Base-by-base conservation (phyloP, 371 early-diverging fungal species). In the Apophysomyces elegans region DNA sequence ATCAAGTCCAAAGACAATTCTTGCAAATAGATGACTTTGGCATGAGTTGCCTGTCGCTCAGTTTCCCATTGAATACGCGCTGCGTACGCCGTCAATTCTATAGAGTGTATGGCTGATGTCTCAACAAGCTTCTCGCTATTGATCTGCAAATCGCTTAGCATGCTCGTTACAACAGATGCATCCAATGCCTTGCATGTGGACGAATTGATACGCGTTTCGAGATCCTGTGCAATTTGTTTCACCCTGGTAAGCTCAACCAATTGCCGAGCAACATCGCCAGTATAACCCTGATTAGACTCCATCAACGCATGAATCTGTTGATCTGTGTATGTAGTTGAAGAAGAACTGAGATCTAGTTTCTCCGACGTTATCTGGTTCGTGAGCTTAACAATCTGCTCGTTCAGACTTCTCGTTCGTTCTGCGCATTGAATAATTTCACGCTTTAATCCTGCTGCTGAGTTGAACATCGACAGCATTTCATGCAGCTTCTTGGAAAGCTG, bases 21-120 rank as follows among this genome's bases (percentile, higher is more conserved):
- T 37, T 73, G 73, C 35, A 73, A 9, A 7, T 1, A 4, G 7
- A 47, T 45, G 11, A 37, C 36, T 37, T 59, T 46, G 14, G 26
- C 14, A 11, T 45, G n/a, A 26, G 37, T 16, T n/a, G 43, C 45
- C 18, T 47, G 45, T 21, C 41, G 35, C 18, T 66, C 8, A 5
- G 11, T 46, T 26, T 74, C 59, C 78, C 78, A 77, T 4, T 43
- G 43, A 1, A 70, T n/a, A 11, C 75, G 70, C 37, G 59, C 57
- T 6, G 58, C n/a, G 8, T 64, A 69, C 3, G 59, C 67, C 45
- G 39, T 38, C 4, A 67, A 32, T 36, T 62, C 59, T 37, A 58
- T 18, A 0, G 44, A 16, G 39, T 67, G 67, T 7, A 5, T 14
- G 5, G 18, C 43, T 5, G 63, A 16, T 7, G 5, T 9, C 2